Percentiles rank a stretch among this genome's conserved stretches.
Evolutionary conservation across 441 rosid genomes (phyloP).

Genomic region (Euphorbia schlechtendalii): DNA sequence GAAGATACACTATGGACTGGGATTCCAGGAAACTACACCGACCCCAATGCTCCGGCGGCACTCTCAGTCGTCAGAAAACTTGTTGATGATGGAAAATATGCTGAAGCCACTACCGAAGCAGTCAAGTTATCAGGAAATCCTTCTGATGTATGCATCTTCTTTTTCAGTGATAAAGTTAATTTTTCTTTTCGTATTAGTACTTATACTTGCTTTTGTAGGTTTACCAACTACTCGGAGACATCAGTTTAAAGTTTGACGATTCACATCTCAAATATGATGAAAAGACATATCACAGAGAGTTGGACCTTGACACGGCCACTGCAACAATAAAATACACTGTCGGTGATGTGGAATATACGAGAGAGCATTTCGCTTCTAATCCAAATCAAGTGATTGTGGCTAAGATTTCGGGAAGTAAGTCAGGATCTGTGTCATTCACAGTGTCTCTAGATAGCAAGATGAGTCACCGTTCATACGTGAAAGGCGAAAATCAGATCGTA

Average conservation of each 20-base stretch:
- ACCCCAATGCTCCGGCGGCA: constrained; percentile 59
- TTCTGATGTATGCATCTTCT: constrained; percentile 44
- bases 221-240: constrained; percentile 82
- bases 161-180: too few species aligned
- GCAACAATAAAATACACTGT: constrained; percentile 63
- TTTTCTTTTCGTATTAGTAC: too few species aligned
- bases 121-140: constrained; percentile 54
- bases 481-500: constrained; percentile 46
- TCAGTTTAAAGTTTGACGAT: constrained; percentile 63
- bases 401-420: constrained; percentile 59
- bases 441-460: constrained; percentile 62
- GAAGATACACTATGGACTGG: constrained; percentile 97
- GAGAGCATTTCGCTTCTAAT: constrained; percentile 77
- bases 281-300: constrained; percentile 68
- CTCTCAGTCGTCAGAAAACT: constrained; percentile 63
- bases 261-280: constrained; percentile 55
- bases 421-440: constrained; percentile 58
- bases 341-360: constrained; percentile 49
- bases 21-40: constrained; percentile 58
- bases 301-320: constrained; percentile 77
- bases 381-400: constrained; percentile 71
- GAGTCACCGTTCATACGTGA: constrained; percentile 41
- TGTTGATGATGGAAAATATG: constrained; percentile 50
- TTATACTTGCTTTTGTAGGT: constrained; percentile 56
- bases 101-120: constrained; percentile 68